Percentiles rank a stretch among this genome's conserved stretches.
phyloP scores from a whole-genome alignment of 2,329 filamentous ascomycete genomes.

The Colletotrichum spinosum region DNA sequence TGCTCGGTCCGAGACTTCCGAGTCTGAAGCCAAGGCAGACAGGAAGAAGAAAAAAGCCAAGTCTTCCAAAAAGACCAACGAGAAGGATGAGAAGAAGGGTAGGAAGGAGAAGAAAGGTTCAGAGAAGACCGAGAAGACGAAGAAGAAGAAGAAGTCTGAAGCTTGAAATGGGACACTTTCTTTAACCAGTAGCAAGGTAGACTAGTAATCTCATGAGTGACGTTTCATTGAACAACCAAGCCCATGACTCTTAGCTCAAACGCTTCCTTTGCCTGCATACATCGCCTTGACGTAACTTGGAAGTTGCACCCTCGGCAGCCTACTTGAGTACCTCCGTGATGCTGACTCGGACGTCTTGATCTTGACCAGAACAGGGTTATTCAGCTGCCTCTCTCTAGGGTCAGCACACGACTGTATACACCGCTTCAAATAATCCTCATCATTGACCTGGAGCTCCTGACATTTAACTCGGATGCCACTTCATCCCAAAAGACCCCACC shows the following conservation, averaged over 20 bases:
- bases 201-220: no score
- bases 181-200: no score
- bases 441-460: neutral
- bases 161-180: neutral
- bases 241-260: no score
- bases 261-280: no score
- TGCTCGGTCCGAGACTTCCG: neutral
- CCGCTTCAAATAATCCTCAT: neutral
- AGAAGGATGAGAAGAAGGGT: neutral
- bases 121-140: neutral
- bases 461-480: conserved; percentile 12
- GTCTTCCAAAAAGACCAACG: neutral
- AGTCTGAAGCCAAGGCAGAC: neutral
- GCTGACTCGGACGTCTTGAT: no score
- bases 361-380: no score
- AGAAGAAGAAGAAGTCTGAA: neutral
- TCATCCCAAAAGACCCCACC: conserved; percentile 19
- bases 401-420: no score
- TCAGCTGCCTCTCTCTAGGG: neutral
- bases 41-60: neutral
- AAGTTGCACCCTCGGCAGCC: no score
- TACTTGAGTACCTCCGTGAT: no score
- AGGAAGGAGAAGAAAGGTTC: neutral
- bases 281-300: no score
- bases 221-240: no score